These are phyloP conservation scores for Phoma herbarum DNA, from an alignment of 2,329 filamentous ascomycete genomes.

Conservation along the genomic window DNA sequence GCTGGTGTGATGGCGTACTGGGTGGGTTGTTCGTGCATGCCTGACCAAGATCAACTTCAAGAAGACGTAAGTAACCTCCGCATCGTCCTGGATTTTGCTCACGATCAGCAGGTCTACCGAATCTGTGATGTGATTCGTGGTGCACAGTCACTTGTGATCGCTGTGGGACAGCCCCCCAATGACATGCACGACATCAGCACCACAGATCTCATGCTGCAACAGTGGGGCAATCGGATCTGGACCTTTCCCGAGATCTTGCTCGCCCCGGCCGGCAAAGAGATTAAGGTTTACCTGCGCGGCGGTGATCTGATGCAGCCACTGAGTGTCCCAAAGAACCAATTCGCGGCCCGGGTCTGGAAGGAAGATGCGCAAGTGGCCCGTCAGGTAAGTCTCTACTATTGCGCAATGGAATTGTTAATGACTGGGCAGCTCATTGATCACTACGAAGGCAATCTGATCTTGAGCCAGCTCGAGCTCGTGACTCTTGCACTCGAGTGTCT, in stretches of 20 bases:
- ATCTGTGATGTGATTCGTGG: constrained; percentile 59
- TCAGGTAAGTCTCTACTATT: constrained; percentile 25
- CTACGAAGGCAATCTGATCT: constrained; percentile 54
- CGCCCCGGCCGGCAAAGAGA: constrained; percentile 38
- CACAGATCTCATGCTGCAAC: constrained; percentile 46
- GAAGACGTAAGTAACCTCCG: constrained; percentile 34
- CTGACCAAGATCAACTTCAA: constrained; percentile 43
- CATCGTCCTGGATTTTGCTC: not conserved
- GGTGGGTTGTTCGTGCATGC: constrained; percentile 56
- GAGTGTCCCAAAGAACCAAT: constrained; percentile 52
- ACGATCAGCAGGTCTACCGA: constrained; percentile 49
- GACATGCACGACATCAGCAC: constrained; percentile 33
- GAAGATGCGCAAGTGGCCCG: constrained; percentile 49
- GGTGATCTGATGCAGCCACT: constrained; percentile 34
- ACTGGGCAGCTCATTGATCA: constrained; percentile 56
- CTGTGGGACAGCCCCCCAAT: constrained; percentile 46
- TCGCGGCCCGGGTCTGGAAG: constrained; percentile 53
- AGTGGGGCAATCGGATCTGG: constrained; percentile 59
- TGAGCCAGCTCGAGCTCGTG: constrained; percentile 55
- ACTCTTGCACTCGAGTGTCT: constrained; percentile 54
- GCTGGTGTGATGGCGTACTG: constrained; percentile 55
- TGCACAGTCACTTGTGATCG: constrained; percentile 54
- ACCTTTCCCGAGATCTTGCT: constrained; percentile 58
- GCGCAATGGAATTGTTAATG: not conserved
- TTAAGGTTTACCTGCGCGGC: constrained; percentile 47